Conservation (phyloP, 139 green algal genomes). For the Coccomyxa sp. region DNA sequence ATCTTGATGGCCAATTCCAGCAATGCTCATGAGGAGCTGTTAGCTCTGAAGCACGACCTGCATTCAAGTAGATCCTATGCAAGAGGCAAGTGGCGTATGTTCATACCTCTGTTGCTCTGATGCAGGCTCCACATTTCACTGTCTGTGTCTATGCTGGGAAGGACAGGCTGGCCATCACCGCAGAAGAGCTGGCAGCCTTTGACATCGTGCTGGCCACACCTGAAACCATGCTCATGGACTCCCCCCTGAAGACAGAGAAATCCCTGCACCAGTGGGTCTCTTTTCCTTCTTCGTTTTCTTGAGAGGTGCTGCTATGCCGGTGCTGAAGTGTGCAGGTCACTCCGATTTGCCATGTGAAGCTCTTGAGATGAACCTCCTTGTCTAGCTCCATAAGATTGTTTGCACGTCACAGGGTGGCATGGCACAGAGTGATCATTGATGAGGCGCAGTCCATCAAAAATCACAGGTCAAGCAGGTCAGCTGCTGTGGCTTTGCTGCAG, state of each 20-base stretch:
- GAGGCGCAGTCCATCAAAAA: neutral
- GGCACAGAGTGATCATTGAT: neutral
- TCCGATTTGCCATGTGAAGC: neutral
- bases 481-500: neutral
- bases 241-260: neutral
- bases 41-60: no score
- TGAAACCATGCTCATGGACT: neutral
- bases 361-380: neutral
- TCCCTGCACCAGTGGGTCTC: neutral
- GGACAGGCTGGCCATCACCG: no score
- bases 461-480: neutral
- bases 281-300: neutral
- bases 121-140: no score
- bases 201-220: neutral
- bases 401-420: neutral
- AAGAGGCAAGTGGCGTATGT: no score
- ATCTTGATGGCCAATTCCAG: no score
- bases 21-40: no score
- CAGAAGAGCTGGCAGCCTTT: neutral
- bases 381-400: no score
- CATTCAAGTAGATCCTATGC: no score
- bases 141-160: no score
- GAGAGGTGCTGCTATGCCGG: neutral
- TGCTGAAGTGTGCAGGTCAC: neutral
- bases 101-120: no score